A percentile compares a stretch with the other conserved stretches of the same genome.
Conservation (phyloP, 176 grass and related monocot species). For the Oryza rufipogon region DNA sequence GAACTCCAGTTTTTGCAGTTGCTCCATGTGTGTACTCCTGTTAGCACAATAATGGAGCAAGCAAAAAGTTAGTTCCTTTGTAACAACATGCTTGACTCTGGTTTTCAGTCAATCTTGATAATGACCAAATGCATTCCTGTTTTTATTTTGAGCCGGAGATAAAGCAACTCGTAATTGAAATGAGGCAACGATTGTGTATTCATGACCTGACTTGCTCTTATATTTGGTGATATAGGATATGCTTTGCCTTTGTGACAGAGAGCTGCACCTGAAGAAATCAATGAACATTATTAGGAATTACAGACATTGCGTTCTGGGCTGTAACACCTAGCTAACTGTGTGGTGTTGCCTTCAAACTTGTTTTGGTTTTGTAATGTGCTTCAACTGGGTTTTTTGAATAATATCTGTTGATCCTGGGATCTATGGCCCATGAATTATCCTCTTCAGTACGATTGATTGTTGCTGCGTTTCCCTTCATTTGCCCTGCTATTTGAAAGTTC, state of each 20-base stretch:
- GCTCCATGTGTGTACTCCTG: constrained; percentile 14
- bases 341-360: background rate
- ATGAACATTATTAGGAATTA: constrained; percentile 43
- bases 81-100: constrained; percentile 30
- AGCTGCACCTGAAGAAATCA: constrained; percentile 43
- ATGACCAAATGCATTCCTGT: background rate
- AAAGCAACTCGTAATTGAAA: background rate
- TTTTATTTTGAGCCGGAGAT: background rate
- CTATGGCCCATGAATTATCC: background rate
- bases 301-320: constrained; percentile 18
- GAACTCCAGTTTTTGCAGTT: constrained; percentile 17
- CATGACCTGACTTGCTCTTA: constrained; percentile 34
- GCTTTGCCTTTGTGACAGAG: constrained; percentile 59
- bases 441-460: background rate
- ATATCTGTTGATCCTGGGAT: background rate
- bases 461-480: background rate
- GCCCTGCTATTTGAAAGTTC: no score
- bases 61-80: background rate
- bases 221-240: constrained; percentile 56
- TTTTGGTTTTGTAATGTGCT: constrained; percentile 9
- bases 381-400: background rate
- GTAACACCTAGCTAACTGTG: constrained; percentile 25
- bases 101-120: background rate
- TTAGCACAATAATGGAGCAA: constrained; percentile 28
- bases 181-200: background rate